Evolutionary conservation across 106 monocot species (phyloP), one percentile per base, ranked within the genome.

Genomic region (Allium sativum): DNA sequence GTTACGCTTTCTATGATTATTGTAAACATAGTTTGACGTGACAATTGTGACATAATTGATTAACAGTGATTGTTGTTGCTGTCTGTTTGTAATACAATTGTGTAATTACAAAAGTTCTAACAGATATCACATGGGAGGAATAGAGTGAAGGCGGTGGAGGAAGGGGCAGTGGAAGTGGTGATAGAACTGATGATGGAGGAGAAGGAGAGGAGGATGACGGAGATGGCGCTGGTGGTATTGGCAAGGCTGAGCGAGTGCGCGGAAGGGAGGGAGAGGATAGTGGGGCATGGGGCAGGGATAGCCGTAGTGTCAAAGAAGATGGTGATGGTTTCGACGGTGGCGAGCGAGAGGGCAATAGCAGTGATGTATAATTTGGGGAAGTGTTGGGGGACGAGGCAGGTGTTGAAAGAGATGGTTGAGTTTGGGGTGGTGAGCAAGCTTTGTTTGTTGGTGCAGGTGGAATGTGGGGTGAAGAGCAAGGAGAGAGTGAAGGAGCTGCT

Each of bases 401-500:
- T 78, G 22, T 17, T 79, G 48, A 67, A 68, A 56, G 89, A 89
- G 78, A 84, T 89, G 89, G 0, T 69, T 57, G 61, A 78, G 70
- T 47, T 80, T 0, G 90, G 90, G 8, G 82, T 55, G 1, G 90
- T 85, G 14, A 15, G 72, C 9, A 80, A 80, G 80, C 55, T 83
- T 18, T 75, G 71, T 7, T 31, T 77, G 59, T n/a, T 86, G 59
- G 40, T 75, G 15, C 69, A 73, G 56, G 64, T 56, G 62, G 75
- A 73, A n/a, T 72, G 74, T n/a, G 77, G 67, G 56, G 19, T 4
- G 44, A 77, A 72, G 70, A 50, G 72, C 1, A 86, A 67, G 74
- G 79, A 75, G 77, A 86, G 64, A 79, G 85, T 58, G 3, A 75
- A 47, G 69, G 79, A 80, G 68, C 67, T 90, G 11, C 54, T 90